Evolutionary conservation across 2,329 filamentous ascomycete genomes (phyloP).

Genomic region (Aspergillus sp.): DNA sequence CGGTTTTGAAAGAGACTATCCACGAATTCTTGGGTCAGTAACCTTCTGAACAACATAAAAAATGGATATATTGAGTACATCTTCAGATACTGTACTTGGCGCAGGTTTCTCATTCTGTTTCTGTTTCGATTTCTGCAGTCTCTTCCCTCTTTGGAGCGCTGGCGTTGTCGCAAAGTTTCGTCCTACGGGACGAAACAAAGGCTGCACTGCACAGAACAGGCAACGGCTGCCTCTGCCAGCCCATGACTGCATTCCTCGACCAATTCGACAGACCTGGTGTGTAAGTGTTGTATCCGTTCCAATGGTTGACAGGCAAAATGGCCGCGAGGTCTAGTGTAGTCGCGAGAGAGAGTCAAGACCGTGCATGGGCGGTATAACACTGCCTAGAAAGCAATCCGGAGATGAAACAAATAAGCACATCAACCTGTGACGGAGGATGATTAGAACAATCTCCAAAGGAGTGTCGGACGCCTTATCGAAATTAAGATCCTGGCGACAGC

Average conservation of each 20-base stretch:
- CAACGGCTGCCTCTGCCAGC: constrained; percentile 31
- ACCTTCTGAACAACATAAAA: neutral
- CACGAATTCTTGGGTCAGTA: neutral
- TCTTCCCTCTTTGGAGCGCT: neutral
- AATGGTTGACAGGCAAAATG: no score
- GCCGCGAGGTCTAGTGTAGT: no score
- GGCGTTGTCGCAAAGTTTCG: constrained; percentile 29
- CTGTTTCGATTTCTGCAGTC: constrained; percentile 18
- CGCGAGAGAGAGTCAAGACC: no score
- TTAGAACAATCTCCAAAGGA: neutral
- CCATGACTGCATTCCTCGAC: constrained; percentile 38
- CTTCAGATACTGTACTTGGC: no score
- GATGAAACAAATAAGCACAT: no score
- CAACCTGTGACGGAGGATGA: no score
- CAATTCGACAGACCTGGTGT: neutral
- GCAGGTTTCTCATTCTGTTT: constrained; percentile 5
- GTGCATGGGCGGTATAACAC: no score
- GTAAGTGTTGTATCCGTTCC: no score
- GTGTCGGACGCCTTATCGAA: neutral
- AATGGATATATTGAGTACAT: no score
- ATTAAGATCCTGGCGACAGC: neutral
- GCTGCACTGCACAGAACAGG: constrained; percentile 37
- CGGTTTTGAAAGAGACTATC: constrained; percentile 2
- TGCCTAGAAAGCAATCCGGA: no score
- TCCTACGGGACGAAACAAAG: constrained; percentile 19